Conservation (phyloP, 345 rosid genomes). For the Camelina laxa region DNA sequence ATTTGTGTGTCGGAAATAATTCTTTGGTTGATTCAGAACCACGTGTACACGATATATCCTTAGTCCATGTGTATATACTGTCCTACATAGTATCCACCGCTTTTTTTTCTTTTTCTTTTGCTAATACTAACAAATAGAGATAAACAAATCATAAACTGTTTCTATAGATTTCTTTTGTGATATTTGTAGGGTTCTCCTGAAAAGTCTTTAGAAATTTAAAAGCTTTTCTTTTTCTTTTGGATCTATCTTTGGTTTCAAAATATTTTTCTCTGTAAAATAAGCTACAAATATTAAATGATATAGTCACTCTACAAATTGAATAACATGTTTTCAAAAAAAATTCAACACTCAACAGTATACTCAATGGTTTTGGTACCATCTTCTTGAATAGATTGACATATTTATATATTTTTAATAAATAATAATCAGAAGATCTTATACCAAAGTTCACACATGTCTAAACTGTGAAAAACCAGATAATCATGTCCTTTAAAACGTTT, state of each 20-base stretch:
- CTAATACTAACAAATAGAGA: background rate
- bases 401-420: too few species aligned
- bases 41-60: background rate
- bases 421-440: too few species aligned
- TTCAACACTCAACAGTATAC: background rate
- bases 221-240: background rate
- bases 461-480: too few species aligned
- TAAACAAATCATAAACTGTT: background rate
- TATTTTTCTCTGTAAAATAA: background rate
- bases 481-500: too few species aligned
- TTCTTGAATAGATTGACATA: background rate
- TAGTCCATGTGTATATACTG: slow-evolving; percentile 20
- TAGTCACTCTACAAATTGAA: background rate
- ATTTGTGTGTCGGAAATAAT: background rate
- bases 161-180: background rate
- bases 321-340: background rate
- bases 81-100: slow-evolving; percentile 1
- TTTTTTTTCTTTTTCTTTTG: background rate
- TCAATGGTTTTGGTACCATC: background rate
- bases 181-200: background rate
- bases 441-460: too few species aligned
- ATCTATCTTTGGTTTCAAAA: background rate
- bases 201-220: background rate
- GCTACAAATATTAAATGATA: too few species aligned
- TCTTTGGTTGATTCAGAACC: background rate